phyloP scores from a whole-genome alignment of 169 alveolate species.

The Eimeria acervulina region DNA sequence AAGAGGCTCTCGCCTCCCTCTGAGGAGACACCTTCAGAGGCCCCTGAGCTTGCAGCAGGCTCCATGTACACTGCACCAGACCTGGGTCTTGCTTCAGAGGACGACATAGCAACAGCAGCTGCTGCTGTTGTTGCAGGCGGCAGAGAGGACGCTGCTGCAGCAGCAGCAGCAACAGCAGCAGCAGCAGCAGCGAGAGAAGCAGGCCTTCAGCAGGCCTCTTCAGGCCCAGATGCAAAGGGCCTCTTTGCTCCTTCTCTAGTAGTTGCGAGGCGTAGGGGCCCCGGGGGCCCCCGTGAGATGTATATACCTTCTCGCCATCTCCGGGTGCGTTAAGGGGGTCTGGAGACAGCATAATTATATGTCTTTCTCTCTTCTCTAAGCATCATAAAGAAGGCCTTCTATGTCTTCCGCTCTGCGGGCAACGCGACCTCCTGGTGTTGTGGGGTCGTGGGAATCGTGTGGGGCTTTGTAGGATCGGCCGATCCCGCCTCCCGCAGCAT shows the following conservation, averaged over 20 bases:
- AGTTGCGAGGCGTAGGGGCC: conserved; percentile 45
- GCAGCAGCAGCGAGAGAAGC: conserved; percentile 14
- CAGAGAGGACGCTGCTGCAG: neutral
- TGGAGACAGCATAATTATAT: too few relatives aligned
- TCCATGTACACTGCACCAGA: neutral
- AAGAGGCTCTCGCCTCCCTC: conserved; percentile 39
- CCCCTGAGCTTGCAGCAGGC: conserved; percentile 33
- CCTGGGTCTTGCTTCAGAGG: conserved; percentile 9
- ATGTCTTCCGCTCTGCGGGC: too few relatives aligned
- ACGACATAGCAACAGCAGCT: conserved; percentile 14
- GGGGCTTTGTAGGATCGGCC: too few relatives aligned
- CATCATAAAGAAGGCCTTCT: too few relatives aligned
- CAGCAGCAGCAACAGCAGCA: conserved; percentile 43
- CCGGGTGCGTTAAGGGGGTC: neutral
- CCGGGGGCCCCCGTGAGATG: conserved; percentile 57
- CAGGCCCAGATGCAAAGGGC: neutral
- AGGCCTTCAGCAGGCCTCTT: neutral
- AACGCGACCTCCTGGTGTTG: too few relatives aligned
- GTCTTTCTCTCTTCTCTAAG: too few relatives aligned
- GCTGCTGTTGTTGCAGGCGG: neutral
- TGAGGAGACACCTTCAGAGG: neutral
- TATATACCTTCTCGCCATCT: conserved; percentile 19
- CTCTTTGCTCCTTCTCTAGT: conserved; percentile 19
- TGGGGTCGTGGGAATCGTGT: too few relatives aligned
- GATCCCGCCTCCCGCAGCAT: too few relatives aligned